Evolutionary conservation across 2,329 filamentous ascomycete species (phyloP), one percentile per base, ranked within the genome.

Genomic region (Paraphoma sp.): DNA sequence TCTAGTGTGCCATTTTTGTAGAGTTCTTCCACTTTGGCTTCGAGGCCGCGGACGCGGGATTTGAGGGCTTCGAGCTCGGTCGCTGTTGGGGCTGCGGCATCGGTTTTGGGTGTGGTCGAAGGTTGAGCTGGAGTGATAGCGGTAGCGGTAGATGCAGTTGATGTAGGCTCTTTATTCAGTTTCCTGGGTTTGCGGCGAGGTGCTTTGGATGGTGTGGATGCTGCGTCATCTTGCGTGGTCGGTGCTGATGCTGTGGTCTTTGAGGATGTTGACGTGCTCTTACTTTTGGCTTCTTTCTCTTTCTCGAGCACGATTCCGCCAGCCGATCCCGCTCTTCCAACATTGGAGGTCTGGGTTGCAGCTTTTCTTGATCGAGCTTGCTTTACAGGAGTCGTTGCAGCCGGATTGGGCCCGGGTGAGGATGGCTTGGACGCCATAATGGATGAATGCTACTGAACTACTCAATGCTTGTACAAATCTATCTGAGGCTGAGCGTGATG

Each of bases 11-110:
- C n/a, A 56, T 43, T 29, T 23, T 62, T 67, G 51, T 75, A 76
- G 1, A 76, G 63, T 12, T 74, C 68, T 51, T 76, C 74, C 6
- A 76, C 73, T 48, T 75, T 75, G 8, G 73, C 68, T 59, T 76
- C 74, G 11, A 76, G 64, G 16, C 70, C 72, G 30, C 69, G 61
- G 10, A 76, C 71, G 28, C 74, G 70, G 1, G 66, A 68, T 40
- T 76, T 76, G 1, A 76, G 62, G 1, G 73, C 73, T 62, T 76
- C 72, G 14, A 76, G 64, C 42, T 76, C 74, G 31, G 54, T 48
- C 1, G 67, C 47, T 3, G 65, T 62, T 29, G 68, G 57, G 4
- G 57, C 46, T 23, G 63, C 54, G 4, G 51, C 47, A 43, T 7
- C 42, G 38, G 2, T 43, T 16, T 23, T 59, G 10, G 16, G 53